Base-by-base conservation (phyloP, 163 green algal species). In the Scenedesmus sp. region DNA sequence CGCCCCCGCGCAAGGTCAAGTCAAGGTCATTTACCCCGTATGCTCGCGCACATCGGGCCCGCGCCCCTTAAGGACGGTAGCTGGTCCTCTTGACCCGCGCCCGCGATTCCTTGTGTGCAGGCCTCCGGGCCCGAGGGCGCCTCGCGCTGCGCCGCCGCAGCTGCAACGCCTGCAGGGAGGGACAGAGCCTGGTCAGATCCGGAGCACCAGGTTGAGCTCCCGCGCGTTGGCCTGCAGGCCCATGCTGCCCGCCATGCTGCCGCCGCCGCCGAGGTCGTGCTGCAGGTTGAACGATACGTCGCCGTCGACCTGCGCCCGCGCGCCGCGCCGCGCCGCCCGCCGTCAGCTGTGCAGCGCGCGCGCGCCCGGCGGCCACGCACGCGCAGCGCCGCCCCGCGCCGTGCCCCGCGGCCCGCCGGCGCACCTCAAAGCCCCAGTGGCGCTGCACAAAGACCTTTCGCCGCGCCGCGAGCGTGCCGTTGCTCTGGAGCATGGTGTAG, bases 141-240 rank as follows among this genome's bases (percentile, higher is more conserved):
- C n/a, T n/a, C n/a, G n/a, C n/a, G n/a, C n/a, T n/a, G 51, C 51
- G 17, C 62, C 24, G 31, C 62, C 54, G 17, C 39, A 47, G 39
- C 39, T 47, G 39, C 39, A 47, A 10, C 39, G 39, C 4, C 22
- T n/a, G n/a, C n/a, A n/a, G n/a, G n/a, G n/a, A n/a, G n/a, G n/a
- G n/a, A n/a, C n/a, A n/a, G n/a, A 33, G 53, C 3, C 22, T 6
- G n/a, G 13, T 74, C 48, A 74, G 0, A 74, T 47, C 1, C 65
- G 83, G 22, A 97, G 85, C 34, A 97, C 91, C 33, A 89, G 75
- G 76, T 95, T 96, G 26, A 96, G 85, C 63, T 95, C 88, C 60
- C 87, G 91, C 76, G 96, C 93, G 6, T 45, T 45, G 18, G 87
- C 66, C 48, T 93, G 73, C 14, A 47, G 34, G 28, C 97, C 84